Conservation (phyloP, 2,329 filamentous ascomycete genomes). For the Cladobotryum mycophilum region DNA sequence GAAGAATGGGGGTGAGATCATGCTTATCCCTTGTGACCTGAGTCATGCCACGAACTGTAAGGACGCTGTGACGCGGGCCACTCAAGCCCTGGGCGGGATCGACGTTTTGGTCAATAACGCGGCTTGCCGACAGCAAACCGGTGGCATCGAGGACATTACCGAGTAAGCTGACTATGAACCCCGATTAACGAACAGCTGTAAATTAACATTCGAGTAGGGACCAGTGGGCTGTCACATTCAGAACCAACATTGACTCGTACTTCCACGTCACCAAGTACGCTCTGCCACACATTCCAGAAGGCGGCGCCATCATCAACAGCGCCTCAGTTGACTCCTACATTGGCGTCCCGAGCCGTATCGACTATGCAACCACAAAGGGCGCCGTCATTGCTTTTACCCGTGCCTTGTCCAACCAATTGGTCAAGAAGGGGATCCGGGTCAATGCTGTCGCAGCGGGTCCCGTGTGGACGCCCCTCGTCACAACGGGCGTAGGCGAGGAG, state of each 20-base stretch:
- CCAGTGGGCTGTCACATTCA: neutral
- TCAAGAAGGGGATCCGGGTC: conserved; percentile 51
- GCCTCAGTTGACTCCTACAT: conserved; percentile 49
- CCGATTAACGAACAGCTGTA: neutral
- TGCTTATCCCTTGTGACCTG: neutral
- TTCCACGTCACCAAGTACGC: neutral
- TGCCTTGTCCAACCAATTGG: conserved; percentile 44
- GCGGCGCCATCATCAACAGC: conserved; percentile 45
- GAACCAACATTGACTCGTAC: conserved; percentile 1
- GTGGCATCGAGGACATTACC: neutral
- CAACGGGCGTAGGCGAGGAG: neutral
- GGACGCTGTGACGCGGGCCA: neutral
- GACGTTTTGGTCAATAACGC: neutral
- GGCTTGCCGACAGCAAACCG: neutral
- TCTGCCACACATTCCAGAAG: neutral
- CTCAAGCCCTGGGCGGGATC: neutral
- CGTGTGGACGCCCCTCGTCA: conserved; percentile 33
- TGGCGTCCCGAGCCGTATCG: conserved; percentile 43
- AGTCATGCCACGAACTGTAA: neutral
- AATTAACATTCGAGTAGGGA: neutral
- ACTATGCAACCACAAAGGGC: conserved; percentile 53
- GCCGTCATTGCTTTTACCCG: conserved; percentile 52
- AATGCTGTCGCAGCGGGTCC: conserved; percentile 40
- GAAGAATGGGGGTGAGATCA: neutral
- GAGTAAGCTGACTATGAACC: neutral